Base-by-base conservation (phyloP, 1,284 basidiomycete genomes). In the Tausonia pullulans region DNA sequence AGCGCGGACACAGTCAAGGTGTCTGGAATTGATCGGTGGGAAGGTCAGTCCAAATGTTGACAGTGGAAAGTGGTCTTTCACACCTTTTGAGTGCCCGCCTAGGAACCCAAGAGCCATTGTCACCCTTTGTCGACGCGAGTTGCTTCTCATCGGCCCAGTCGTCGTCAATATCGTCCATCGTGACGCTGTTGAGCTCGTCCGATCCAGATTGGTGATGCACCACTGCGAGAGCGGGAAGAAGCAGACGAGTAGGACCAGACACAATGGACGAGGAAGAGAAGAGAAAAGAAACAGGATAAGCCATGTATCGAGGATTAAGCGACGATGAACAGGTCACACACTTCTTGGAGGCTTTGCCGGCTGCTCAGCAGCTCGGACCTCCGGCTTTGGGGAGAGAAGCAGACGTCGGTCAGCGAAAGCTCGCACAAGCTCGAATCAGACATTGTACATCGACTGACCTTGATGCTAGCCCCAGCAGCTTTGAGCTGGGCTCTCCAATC, bases 1-100 rank as follows among this genome's bases (percentile, higher is more conserved):
- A 9, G 90, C 86, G 58, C 93, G 85, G 48, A 97, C 92, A 41
- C 90, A 85, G 75, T 98, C 95, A 68, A 98, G 80, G 75, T 98
- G 95, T 75, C 91, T 94, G 5, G 43, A 16, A 58, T 0, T 50
- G 40, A 64, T 70, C 60, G 70, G 73, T 6, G 16, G 16, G 11
- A 53, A 9, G n/a, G 52, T 53, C 52, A 53, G 52, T 39, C 16
- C 13, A 52, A 6, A 16, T 7, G 4, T 2, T 6, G 51, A 6
- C 14, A 13, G 51, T 53, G n/a, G 6, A 39, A n/a, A 14, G 51
- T 5, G 1, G 4, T 4, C 14, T 9, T 3, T 13, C 4, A 59
- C 11, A 91, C 90, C 89, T 90, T 81, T 89, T 83, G 70, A 95
- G 77, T 60, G 87, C 90, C 74, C 87, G 81, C 74, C 87, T 87